Base-by-base conservation (phyloP, 495 filamentous ascomycete genomes). In the Talaromyces proteolyticus region DNA sequence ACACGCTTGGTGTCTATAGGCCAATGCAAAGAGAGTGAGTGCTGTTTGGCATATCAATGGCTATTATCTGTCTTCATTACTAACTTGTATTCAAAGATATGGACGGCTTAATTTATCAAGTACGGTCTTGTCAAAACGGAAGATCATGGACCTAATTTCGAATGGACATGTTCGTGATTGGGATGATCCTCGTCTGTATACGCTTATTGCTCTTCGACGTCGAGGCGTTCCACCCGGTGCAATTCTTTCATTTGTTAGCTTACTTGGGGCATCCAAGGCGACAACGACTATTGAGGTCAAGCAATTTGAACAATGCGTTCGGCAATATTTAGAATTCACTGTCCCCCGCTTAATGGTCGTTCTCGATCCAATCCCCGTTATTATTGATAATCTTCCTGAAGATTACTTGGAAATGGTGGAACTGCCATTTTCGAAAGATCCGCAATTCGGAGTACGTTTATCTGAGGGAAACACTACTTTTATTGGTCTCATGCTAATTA, bases 141-240 rank as follows among this genome's bases (percentile, higher is more conserved):
- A 87, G 61, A 84, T 95, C 52, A 75, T 79, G 45, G 80, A 87
- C 65, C 75, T 95, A 5, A 88, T 94, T 16, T 77, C 83, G 18
- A 77, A 79, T 50, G 78, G 78, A 21, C 71, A 84, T 59, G 90
- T 96, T 20, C 77, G 85, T 6, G 86, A 80, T 50, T 95, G 90
- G 87, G 87, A 96, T 51, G 91, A 95, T 58, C 91, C 91, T 0
- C 79, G 91, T 10, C 80, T 96, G 6, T 93, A 88, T 68, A 95
- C 91, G 0, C 70, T 95, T 16, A 89, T 93, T 49, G 88, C 80
- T 7, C 79, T 96, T 25, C 82, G 84, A 20, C 81, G 91, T 18
- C 80, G 90, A 40, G 89, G 91, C 60, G 75, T 96, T 6, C 91
- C 91, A 4, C 90, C 91, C 0, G 86, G 86, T 10, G 91, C 91